phyloP scores from a whole-genome alignment of 2,329 filamentous ascomycete genomes.

The Hymenoscyphus infarciens region DNA sequence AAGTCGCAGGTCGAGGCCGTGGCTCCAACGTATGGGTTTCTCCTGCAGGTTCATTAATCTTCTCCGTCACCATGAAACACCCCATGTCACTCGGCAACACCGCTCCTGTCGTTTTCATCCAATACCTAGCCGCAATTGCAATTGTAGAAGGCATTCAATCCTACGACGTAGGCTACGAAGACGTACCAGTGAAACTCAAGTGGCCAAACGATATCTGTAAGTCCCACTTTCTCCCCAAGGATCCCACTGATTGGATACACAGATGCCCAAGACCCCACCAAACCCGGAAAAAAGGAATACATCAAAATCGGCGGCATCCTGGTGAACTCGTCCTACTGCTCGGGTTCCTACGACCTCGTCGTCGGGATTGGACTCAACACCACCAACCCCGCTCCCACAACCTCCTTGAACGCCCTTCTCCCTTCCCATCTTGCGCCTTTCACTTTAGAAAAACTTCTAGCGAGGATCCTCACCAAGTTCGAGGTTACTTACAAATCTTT shows the following conservation, averaged over 20 bases:
- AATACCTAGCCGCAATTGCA: slow-evolving; percentile 87
- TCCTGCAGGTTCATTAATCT: slow-evolving; percentile 79
- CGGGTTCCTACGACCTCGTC: slow-evolving; percentile 76
- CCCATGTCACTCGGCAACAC: slow-evolving; percentile 65
- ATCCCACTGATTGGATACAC: slow-evolving; percentile 7
- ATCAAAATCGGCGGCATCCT: slow-evolving; percentile 93
- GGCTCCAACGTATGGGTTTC: slow-evolving; percentile 95
- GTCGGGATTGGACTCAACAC: slow-evolving; percentile 86
- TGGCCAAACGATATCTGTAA: slow-evolving; percentile 95
- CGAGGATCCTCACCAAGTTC: slow-evolving; percentile 72
- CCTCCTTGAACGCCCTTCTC: slow-evolving; percentile 74
- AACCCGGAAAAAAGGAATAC: slow-evolving; percentile 51
- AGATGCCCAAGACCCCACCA: slow-evolving; percentile 64
- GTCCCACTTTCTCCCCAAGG: slow-evolving; percentile 26
- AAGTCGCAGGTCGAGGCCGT: slow-evolving; percentile 82
- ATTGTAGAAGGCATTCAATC: slow-evolving; percentile 77
- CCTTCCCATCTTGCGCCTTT: slow-evolving; percentile 52
- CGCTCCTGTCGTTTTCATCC: slow-evolving; percentile 85
- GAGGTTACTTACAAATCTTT: slow-evolving; percentile 77
- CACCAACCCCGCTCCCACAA: slow-evolving; percentile 79
- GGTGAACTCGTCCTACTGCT: slow-evolving; percentile 79
- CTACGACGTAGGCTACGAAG: slow-evolving; percentile 73
- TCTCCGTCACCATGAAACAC: slow-evolving; percentile 85
- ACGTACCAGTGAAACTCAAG: slow-evolving; percentile 80
- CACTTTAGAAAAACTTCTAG: slow-evolving; percentile 75